A percentile compares a stretch with the other conserved stretches of the same genome.
These are phyloP conservation scores for Spinellus fusiger DNA, from an alignment of 192 early-diverging fungal species.

Conservation along the genomic window DNA sequence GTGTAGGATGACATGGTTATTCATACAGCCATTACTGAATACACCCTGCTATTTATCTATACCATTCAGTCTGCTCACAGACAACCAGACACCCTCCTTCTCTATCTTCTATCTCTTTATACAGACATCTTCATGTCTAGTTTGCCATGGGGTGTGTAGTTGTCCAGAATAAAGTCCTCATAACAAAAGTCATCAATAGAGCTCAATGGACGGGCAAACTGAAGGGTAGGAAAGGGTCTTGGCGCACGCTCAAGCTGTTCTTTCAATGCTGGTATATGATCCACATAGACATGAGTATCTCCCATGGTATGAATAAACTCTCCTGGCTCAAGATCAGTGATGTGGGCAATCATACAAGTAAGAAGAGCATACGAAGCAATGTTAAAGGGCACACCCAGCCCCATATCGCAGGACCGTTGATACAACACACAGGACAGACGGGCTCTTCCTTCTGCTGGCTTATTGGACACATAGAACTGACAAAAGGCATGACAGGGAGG, in stretches of 20 bases:
- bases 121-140: slow-evolving; percentile 97
- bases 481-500: slow-evolving; percentile 97
- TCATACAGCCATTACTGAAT: no score
- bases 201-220: slow-evolving; percentile 47
- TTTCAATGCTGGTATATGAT: slow-evolving; percentile 85
- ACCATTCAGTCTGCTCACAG: no score
- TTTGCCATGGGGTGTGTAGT: slow-evolving; percentile 81
- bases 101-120: slow-evolving; percentile 25
- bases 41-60: no score
- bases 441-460: slow-evolving; percentile 41
- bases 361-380: slow-evolving; percentile 95
- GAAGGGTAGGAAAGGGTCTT: slow-evolving; percentile 73
- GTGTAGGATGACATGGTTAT: no score
- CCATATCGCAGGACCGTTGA: slow-evolving; percentile 93
- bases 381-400: slow-evolving; percentile 97
- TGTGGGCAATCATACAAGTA: slow-evolving; percentile 84
- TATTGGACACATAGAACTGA: slow-evolving; percentile 90
- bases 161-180: slow-evolving; percentile 76
- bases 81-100: no score
- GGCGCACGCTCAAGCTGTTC: slow-evolving; percentile 75
- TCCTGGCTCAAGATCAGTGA: slow-evolving; percentile 75
- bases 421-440: slow-evolving; percentile 89
- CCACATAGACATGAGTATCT: slow-evolving; percentile 90
- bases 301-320: slow-evolving; percentile 92
- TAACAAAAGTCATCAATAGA: slow-evolving; percentile 69